phyloP scores from a whole-genome alignment of 1,284 basidiomycete genomes.

The Spongispora temasekensis region DNA sequence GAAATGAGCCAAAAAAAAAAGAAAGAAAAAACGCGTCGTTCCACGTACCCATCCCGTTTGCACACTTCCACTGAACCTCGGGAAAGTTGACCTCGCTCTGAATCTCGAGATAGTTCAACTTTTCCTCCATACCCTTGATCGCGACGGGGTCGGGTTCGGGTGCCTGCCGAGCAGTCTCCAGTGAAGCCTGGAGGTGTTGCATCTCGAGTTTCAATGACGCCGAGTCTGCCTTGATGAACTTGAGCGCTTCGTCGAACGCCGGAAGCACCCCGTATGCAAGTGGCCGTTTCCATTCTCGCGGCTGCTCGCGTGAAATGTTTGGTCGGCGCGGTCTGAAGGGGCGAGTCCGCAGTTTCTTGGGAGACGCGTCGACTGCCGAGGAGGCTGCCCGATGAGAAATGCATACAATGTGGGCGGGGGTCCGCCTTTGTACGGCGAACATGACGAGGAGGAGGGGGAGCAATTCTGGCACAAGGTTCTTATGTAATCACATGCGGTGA shows the following conservation, averaged over 20 bases:
- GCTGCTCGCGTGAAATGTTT: conserved; percentile 48
- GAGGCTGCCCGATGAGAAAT: too few species aligned
- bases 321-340: conserved; percentile 42
- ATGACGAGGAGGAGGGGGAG: too few species aligned
- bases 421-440: too few species aligned
- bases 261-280: conserved; percentile 69
- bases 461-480: too few species aligned
- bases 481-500: too few species aligned
- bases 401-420: too few species aligned
- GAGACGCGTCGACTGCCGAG: background rate
- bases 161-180: conserved; percentile 32
- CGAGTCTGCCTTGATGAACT: conserved; percentile 59
- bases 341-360: conserved; percentile 8
- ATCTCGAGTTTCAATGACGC: conserved; percentile 48
- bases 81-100: conserved; percentile 79
- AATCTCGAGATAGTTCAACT: conserved; percentile 54
- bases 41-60: conserved; percentile 73
- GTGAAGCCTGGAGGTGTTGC: conserved; percentile 39
- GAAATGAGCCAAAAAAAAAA: conserved; percentile 1
- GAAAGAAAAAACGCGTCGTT: conserved; percentile 4
- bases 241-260: conserved; percentile 82
- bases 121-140: conserved; percentile 43
- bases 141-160: conserved; percentile 39
- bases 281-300: conserved; percentile 67
- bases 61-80: conserved; percentile 72